A percentile compares a stretch with the other conserved stretches of the same genome.
Conservation (phyloP, 495 filamentous ascomycete genomes). For the Cercophora samala region DNA sequence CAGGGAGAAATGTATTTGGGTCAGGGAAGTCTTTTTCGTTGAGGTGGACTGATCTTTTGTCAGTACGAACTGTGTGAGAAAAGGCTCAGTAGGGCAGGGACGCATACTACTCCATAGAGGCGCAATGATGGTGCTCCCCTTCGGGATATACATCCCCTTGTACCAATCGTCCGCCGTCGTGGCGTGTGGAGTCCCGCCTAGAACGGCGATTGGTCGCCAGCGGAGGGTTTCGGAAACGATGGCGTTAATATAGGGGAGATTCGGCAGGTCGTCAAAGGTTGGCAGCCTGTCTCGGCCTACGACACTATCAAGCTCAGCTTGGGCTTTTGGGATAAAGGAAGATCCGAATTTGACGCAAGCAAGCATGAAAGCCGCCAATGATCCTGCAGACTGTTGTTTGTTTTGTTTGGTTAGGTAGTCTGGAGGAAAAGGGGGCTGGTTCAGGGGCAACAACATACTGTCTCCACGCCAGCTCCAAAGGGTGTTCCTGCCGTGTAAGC, state of each 20-base stretch:
- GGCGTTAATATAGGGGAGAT: constrained; percentile 46
- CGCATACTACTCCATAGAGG: constrained; percentile 39
- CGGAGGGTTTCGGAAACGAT: constrained; percentile 52
- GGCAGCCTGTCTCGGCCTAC: constrained; percentile 51
- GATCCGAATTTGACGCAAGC: constrained; percentile 53
- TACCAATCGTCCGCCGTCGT: constrained; percentile 56
- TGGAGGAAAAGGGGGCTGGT: background rate
- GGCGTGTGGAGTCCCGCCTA: constrained; percentile 58
- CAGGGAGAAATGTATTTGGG: constrained; percentile 49
- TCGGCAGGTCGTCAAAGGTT: constrained; percentile 44
- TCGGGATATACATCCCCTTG: constrained; percentile 50
- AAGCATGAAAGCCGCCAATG: constrained; percentile 54
- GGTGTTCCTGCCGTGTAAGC: constrained; percentile 56
- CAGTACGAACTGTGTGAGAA: background rate
- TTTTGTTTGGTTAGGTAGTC: background rate
- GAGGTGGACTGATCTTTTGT: constrained; percentile 40
- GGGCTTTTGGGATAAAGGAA: constrained; percentile 44
- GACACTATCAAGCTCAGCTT: constrained; percentile 55
- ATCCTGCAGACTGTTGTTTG: constrained; percentile 38
- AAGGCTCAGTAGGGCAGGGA: background rate
- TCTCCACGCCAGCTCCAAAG: constrained; percentile 65
- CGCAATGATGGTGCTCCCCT: constrained; percentile 52
- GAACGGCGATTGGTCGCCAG: constrained; percentile 49
- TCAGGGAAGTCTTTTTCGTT: constrained; percentile 58
- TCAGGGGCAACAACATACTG: constrained; percentile 39